Conservation (phyloP, 495 filamentous ascomycete genomes). For the Articulospora tetracladia region DNA sequence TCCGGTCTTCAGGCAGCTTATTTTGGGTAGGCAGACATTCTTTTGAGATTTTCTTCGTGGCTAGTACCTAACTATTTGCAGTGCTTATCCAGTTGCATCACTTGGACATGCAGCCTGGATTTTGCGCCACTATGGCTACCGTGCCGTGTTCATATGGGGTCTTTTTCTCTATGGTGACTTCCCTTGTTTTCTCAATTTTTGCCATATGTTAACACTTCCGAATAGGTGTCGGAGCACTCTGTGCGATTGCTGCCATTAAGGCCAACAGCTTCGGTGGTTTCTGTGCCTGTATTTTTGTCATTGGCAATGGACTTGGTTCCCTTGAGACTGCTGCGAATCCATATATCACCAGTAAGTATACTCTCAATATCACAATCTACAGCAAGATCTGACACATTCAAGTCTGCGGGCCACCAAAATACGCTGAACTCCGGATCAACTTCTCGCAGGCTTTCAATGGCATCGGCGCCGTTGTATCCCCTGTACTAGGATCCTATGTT, state of each 20-base stretch:
- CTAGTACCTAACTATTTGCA: neutral
- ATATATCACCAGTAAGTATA: constrained; percentile 42
- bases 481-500: constrained; percentile 46
- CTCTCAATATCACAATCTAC: neutral
- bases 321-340: constrained; percentile 56
- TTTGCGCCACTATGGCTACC: constrained; percentile 49
- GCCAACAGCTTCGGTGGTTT: constrained; percentile 56
- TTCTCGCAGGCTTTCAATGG: constrained; percentile 52
- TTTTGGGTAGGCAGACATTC: constrained; percentile 37
- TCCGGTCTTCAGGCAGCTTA: constrained; percentile 53
- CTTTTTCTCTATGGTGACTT: constrained; percentile 45
- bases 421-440: constrained; percentile 53
- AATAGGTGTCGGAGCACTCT: too few relatives aligned
- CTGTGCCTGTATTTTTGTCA: constrained; percentile 55
- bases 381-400: neutral
- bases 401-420: constrained; percentile 48
- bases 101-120: constrained; percentile 57
- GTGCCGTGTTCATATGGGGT: constrained; percentile 50
- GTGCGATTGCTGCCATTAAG: constrained; percentile 49
- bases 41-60: neutral
- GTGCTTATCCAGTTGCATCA: constrained; percentile 58
- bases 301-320: constrained; percentile 49
- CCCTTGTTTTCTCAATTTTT: too few relatives aligned
- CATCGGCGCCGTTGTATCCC: constrained; percentile 50
- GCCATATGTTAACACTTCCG: too few relatives aligned